Evolutionary conservation across 768 basidiomycete species (phyloP), one percentile per base, ranked within the genome.

Genomic region (Boletus pseudo-olivaceus): DNA sequence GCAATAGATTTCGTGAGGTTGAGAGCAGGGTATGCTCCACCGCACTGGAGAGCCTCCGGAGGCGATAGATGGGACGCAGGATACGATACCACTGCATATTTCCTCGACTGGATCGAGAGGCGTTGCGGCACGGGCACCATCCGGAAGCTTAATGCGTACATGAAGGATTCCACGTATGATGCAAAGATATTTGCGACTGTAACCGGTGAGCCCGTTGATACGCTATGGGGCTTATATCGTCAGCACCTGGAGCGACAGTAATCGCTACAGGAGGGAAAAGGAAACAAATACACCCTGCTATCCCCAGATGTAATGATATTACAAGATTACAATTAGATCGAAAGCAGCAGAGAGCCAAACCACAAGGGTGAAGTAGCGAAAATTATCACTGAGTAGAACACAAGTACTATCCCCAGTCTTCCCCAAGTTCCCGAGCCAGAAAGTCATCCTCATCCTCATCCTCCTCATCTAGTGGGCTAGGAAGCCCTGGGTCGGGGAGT

Each of bases 361-460:
- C 29, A 37, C 8, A 47, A 20, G 12, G 20, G 29, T 32, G 44
- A n/a, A 23, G 50, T 46, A 47, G 33, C 34, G 20, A 41, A 48
- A 34, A 53, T 20, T 14, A 47, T 48, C 44, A 35, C 57, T 49
- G 33, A 29, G 26, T 4, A 17, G 5, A 47, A 45, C 11, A 35
- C 15, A 23, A 23, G 23, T 23, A 61, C 70, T 84, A 90, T 81
- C 87, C 85, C 82, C 79, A 82, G 55, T 90, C 88, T 66, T 86
- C 86, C 65, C 83, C 87, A 60, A 91, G 74, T 64, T 87, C 90
- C 37, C 84, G 78, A n/a, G 88, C 83, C n/a, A 90, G 73, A 66
- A 90, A 90, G 66, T 90, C 88, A 39, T 89, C 88, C 1, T 88
- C 87, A 5, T 88, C 87, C 2, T 80, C 78, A 1, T 82, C 82